A percentile compares a stretch with the other conserved stretches of the same genome.
phyloP scores from a whole-genome alignment of 148 eudicot species.

The Fallopia convolvulus region DNA sequence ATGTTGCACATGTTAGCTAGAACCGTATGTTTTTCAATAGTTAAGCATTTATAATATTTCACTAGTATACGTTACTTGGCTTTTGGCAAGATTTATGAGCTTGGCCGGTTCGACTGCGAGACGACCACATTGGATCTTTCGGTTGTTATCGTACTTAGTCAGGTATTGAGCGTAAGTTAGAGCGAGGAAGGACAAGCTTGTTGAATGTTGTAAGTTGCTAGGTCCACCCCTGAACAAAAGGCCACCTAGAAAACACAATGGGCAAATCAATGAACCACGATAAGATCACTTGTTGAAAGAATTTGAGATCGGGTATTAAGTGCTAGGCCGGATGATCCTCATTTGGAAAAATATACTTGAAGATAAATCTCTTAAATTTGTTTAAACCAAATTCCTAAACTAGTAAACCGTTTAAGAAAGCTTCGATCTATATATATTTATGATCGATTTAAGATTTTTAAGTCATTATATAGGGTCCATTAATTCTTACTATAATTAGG shows the following conservation, averaged over 20 bases:
- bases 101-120: constrained; percentile 16
- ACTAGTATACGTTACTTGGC: constrained; percentile 27
- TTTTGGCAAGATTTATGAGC: constrained; percentile 32
- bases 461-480: no score
- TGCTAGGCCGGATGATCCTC: neutral
- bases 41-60: neutral
- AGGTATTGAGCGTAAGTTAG: constrained; percentile 10
- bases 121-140: constrained; percentile 31
- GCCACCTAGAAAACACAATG: neutral
- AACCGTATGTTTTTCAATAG: neutral
- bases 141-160: constrained; percentile 13
- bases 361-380: no score
- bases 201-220: neutral
- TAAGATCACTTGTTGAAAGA: neutral
- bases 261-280: neutral
- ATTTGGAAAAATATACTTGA: no score
- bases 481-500: no score
- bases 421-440: no score
- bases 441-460: no score
- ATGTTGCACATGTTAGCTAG: neutral
- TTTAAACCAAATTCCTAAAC: no score
- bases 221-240: neutral
- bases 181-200: constrained; percentile 8
- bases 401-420: no score
- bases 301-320: neutral